Evolutionary conservation across 1,284 basidiomycete species (phyloP), one percentile per base, ranked within the genome.

Genomic region (Boletus albobrunnescens): DNA sequence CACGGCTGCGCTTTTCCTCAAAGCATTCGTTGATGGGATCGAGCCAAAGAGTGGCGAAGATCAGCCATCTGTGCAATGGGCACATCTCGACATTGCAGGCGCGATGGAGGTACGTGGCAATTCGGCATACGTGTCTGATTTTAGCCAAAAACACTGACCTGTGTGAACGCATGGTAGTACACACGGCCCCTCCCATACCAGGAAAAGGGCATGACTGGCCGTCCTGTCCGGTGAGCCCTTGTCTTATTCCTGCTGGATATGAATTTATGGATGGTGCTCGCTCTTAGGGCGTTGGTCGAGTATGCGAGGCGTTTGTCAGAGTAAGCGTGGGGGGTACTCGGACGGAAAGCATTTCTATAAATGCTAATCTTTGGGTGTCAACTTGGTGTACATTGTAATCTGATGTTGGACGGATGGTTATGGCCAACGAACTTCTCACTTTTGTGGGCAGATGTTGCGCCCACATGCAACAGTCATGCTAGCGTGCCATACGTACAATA

Each of bases 1-100:
- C 65, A 93, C 91, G 1, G 92, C 91, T 3, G 91, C 92, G 5
- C 73, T 94, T 35, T 94, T 95, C 81, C 74, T 95, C 51, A 90
- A 91, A 67, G 72, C 80, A 1, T 89, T 89, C 56, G 84, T 85
- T 2, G 74, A 83, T n/a, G 86, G 91, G 12, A 82, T 88, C 46
- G 81, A 84, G 47, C 64, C 71, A 1, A 71, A 69, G 46, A 68
- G 71, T 44, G 74, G 73, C 8, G 65, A 75, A 44, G 71, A 72
- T 32, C 69, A 71, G 9, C 72, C 81, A 10, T 63, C 69, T 10
- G 63, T 85, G 54, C 75, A 78, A 47, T 91, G 87, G 86, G 89
- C 88, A 3, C 89, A 92, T 65, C 68, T 91, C 30, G 92, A 94
- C 61, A 93, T 93, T 51, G 91, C 88, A 12, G 90, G 91, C 13